Percentiles rank a stretch among this genome's conserved stretches.
Conservation (phyloP, 2,329 filamentous ascomycete species). For the Mycosphaerelloides madeirae region DNA sequence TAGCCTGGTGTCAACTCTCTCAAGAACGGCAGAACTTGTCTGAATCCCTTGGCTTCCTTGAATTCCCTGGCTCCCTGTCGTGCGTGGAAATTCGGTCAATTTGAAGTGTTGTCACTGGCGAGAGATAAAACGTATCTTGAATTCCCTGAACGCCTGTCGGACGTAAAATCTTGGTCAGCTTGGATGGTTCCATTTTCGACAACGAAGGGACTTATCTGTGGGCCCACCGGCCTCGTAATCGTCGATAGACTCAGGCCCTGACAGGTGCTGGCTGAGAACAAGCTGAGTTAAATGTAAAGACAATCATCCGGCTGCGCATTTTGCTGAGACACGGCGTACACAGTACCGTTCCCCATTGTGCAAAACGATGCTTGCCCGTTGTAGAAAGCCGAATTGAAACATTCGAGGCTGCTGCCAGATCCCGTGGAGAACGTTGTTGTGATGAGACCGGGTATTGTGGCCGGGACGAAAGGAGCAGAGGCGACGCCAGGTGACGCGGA, state of each 20-base stretch:
- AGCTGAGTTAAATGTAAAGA: constrained; percentile 23
- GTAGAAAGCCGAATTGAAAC: constrained; percentile 25
- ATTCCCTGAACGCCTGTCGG: no score
- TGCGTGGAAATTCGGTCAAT: no score
- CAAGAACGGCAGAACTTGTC: no score
- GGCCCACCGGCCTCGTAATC: constrained; percentile 20
- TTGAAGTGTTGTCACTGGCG: no score
- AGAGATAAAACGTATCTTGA: no score
- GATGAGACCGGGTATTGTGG: constrained; percentile 23
- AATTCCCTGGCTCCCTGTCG: no score
- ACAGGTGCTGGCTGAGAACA: constrained; percentile 25
- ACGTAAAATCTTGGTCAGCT: no score
- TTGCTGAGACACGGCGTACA: constrained; percentile 27
- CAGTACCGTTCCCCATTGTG: constrained; percentile 25
- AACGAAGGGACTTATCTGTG: no score
- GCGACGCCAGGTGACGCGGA: constrained; percentile 22
- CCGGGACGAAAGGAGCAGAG: constrained; percentile 24
- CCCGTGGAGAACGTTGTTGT: constrained; percentile 24
- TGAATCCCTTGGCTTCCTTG: no score
- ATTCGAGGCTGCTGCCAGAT: constrained; percentile 19
- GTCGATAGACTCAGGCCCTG: constrained; percentile 19
- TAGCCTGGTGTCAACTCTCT: no score
- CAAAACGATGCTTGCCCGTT: constrained; percentile 29
- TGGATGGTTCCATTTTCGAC: no score
- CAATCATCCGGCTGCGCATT: constrained; percentile 24